These are phyloP conservation scores for Centaurea solstitialis DNA, from an alignment of 129 eudicot genomes.

Conservation along the genomic window DNA sequence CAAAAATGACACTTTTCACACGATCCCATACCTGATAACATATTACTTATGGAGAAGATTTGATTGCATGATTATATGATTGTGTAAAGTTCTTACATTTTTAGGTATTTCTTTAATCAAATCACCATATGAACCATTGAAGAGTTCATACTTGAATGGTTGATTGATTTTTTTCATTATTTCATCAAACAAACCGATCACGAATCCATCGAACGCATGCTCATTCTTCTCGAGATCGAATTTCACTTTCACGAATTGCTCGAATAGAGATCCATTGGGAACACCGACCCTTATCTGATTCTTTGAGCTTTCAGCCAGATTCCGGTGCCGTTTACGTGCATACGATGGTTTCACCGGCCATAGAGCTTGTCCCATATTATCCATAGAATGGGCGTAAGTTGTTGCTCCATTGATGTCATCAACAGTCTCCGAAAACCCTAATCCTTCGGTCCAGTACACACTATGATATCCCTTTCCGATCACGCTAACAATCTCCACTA, in stretches of 20 bases:
- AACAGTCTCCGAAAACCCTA: slow-evolving; percentile 41
- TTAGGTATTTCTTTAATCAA: slow-evolving; percentile 38
- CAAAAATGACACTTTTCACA: too few species aligned
- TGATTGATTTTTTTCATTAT: slow-evolving; percentile 36
- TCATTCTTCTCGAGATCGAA: slow-evolving; percentile 17
- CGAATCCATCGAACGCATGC: slow-evolving; percentile 39
- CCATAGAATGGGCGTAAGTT: slow-evolving; percentile 13
- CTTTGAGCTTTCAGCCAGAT: slow-evolving; percentile 40
- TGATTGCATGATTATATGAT: background rate
- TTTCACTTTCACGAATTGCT: slow-evolving; percentile 46
- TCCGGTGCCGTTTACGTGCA: slow-evolving; percentile 40
- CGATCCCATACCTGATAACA: too few species aligned
- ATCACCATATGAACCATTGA: slow-evolving; percentile 41
- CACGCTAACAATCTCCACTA: slow-evolving; percentile 38
- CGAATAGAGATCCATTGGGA: slow-evolving; percentile 46
- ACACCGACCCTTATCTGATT: slow-evolving; percentile 41
- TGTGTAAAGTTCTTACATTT: slow-evolving; percentile 9
- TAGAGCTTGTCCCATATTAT: slow-evolving; percentile 14
- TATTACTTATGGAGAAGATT: too few species aligned
- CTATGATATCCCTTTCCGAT: slow-evolving; percentile 48
- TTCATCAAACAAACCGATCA: slow-evolving; percentile 51
- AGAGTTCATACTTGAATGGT: slow-evolving; percentile 38
- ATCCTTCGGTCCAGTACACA: slow-evolving; percentile 48
- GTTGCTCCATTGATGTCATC: slow-evolving; percentile 21
- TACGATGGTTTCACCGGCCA: slow-evolving; percentile 42